Percentiles rank a stretch among this genome's conserved stretches.
Evolutionary conservation across 2,329 filamentous ascomycete genomes (phyloP).

Genomic region (Penicillium hesseltinei): DNA sequence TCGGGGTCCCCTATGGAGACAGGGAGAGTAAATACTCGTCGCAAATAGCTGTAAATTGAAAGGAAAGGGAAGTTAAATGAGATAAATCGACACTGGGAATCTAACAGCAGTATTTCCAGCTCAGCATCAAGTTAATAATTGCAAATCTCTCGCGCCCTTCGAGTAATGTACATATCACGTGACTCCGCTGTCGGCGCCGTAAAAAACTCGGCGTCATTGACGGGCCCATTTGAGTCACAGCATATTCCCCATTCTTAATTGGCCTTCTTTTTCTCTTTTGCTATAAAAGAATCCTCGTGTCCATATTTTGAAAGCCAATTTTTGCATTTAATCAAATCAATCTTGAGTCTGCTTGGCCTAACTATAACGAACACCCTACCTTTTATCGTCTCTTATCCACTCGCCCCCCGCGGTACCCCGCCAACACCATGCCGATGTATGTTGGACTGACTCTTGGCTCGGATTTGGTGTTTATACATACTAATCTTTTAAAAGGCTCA

Average conservation of each 20-base stretch:
- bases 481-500: constrained; percentile 39
- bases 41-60: not conserved
- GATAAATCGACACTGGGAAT: accelerated
- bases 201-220: constrained; percentile 27
- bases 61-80: not conserved
- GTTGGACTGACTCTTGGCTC: constrained; percentile 8
- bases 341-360: constrained; percentile 2
- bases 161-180: constrained; percentile 13
- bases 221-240: constrained; percentile 23
- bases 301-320: constrained; percentile 5
- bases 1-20: not conserved
- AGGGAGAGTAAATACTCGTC: not conserved
- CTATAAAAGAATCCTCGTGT: constrained; percentile 2
- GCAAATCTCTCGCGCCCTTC: not conserved
- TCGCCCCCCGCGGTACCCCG: constrained; percentile 24
- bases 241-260: constrained; percentile 22
- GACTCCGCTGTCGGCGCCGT: constrained; percentile 28
- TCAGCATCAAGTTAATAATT: not conserved
- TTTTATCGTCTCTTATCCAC: constrained; percentile 19
- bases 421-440: constrained; percentile 40
- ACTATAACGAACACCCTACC: not conserved
- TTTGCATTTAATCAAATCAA: not conserved
- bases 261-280: constrained; percentile 7
- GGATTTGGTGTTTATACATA: not conserved
- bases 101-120: not conserved